phyloP scores from a whole-genome alignment of 768 basidiomycete genomes.

The Lentinus brumalis region DNA sequence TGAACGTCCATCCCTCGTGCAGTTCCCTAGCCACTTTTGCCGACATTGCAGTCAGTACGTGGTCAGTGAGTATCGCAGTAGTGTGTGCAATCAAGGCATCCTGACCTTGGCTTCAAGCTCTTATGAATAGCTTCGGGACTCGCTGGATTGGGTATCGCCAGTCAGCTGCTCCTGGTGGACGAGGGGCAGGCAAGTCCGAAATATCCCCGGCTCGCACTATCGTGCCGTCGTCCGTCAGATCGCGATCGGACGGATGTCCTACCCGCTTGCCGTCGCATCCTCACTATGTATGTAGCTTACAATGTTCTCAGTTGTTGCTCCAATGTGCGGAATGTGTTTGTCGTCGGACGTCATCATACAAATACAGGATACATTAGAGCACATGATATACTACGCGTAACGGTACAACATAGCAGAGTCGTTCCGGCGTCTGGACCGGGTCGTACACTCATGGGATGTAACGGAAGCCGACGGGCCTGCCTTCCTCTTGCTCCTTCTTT shows the following conservation, averaged over 20 bases:
- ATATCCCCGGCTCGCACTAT: constrained; percentile 4
- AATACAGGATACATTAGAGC: no score
- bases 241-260: neutral
- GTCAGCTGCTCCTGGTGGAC: constrained; percentile 8
- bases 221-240: neutral
- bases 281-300: no score
- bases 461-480: constrained; percentile 40
- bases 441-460: constrained; percentile 36
- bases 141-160: neutral
- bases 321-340: no score
- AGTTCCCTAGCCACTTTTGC: constrained; percentile 31
- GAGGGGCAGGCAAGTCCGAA: neutral
- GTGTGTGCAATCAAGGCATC: neutral
- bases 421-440: neutral
- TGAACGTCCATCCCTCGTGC: constrained; percentile 62
- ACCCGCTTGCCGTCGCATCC: no score
- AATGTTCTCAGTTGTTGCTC: no score
- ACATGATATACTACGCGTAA: neutral
- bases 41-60: constrained; percentile 22
- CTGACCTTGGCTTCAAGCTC: neutral
- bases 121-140: neutral
- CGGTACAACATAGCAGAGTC: neutral
- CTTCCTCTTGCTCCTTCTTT: constrained; percentile 44
- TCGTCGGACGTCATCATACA: no score
- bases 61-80: neutral